Evolutionary conservation across 2,329 filamentous ascomycete species (phyloP).

Genomic region (Pyrenophora graminea): DNA sequence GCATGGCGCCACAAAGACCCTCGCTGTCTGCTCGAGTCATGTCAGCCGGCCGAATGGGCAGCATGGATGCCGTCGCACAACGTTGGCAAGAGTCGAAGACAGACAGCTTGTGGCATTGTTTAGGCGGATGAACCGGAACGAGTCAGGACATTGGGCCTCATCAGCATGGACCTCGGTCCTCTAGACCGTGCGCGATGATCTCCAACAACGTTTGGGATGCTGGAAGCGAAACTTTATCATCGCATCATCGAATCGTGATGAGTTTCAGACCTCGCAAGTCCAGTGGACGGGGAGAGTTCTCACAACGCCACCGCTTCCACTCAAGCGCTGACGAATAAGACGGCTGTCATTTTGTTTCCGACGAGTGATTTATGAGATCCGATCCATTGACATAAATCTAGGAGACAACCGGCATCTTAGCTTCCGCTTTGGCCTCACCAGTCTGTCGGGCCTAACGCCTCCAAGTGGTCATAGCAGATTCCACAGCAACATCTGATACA

Average conservation of each 20-base stretch:
- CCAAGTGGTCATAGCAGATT: slow-evolving; percentile 27
- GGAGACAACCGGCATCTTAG: slow-evolving; percentile 17
- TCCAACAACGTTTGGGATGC: slow-evolving; percentile 16
- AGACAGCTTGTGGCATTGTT: slow-evolving; percentile 3
- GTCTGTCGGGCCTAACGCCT: slow-evolving; percentile 21
- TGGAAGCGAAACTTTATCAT: slow-evolving; percentile 16
- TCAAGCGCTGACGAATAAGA: slow-evolving; percentile 19
- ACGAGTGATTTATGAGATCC: slow-evolving; percentile 18
- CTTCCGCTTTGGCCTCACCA: slow-evolving; percentile 23
- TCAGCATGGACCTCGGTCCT: slow-evolving; percentile 6
- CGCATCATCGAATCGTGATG: slow-evolving; percentile 8
- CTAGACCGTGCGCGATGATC: slow-evolving; percentile 12
- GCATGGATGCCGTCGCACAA: slow-evolving; percentile 2
- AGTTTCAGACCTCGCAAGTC: slow-evolving; percentile 10
- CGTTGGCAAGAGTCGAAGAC: background rate
- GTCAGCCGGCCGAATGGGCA: background rate
- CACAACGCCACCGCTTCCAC: slow-evolving; percentile 5
- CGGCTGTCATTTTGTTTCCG: slow-evolving; percentile 15
- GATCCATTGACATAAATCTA: slow-evolving; percentile 15
- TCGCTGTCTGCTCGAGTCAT: background rate
- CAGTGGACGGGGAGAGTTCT: slow-evolving; percentile 1
- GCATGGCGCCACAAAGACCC: slow-evolving; percentile 9
- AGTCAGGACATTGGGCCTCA: slow-evolving; percentile 19
- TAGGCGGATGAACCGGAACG: slow-evolving; percentile 17
- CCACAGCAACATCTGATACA: slow-evolving; percentile 17